Evolutionary conservation across 1,284 basidiomycete species (phyloP).

Genomic region (Athelia psychrophila): DNA sequence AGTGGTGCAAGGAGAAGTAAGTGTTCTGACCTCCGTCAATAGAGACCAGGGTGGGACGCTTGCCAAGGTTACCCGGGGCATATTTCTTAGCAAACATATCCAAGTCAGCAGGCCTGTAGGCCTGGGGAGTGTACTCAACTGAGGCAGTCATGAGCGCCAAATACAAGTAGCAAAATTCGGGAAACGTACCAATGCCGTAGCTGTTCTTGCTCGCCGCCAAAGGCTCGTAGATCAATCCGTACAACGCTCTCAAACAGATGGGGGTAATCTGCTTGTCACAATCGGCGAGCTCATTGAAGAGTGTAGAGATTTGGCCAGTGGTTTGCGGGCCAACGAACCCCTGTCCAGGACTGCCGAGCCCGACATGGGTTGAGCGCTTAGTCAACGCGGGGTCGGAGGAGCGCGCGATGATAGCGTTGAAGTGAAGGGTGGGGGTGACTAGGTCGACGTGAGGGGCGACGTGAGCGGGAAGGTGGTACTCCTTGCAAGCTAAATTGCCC

Average conservation of each 20-base stretch:
- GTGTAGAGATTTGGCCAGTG: conserved; percentile 14
- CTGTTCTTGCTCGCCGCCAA: conserved; percentile 15
- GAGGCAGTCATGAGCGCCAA: conserved; percentile 4
- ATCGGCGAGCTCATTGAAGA: conserved; percentile 24
- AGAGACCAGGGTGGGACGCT: conserved; percentile 35
- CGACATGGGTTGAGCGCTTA: background rate
- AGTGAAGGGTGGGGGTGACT: conserved; percentile 47
- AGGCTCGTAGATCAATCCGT: conserved; percentile 25
- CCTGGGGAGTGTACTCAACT: conserved; percentile 51
- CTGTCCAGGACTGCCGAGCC: conserved; percentile 27
- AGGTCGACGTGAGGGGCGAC: conserved; percentile 44
- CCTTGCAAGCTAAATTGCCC: conserved; percentile 32
- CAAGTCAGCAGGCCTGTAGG: conserved; percentile 41
- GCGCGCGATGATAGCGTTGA: conserved; percentile 30
- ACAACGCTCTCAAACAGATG: conserved; percentile 31
- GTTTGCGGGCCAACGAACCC: conserved; percentile 26
- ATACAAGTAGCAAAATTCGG: conserved; percentile 5
- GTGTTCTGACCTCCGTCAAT: conserved; percentile 40
- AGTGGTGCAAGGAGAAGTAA: background rate
- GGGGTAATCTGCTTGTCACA: conserved; percentile 24
- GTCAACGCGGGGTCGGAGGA: conserved; percentile 10
- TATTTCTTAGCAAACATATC: conserved; percentile 43
- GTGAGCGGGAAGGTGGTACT: conserved; percentile 43
- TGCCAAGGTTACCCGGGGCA: conserved; percentile 33
- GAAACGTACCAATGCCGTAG: conserved; percentile 24